Conservation (phyloP, 345 rosid species). For the Rhodamnia rubescens region DNA sequence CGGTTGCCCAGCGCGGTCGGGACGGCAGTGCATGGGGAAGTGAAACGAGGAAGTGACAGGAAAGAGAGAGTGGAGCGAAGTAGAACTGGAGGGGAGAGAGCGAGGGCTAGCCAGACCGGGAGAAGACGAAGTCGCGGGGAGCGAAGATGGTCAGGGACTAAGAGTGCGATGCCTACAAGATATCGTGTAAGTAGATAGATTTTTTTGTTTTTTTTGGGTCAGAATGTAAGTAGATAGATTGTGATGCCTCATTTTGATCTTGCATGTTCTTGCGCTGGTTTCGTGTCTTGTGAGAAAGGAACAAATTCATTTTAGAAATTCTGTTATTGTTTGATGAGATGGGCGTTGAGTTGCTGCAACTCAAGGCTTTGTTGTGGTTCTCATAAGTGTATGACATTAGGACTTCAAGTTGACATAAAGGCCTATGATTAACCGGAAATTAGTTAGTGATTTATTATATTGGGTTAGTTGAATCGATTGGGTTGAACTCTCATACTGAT, state of each 20-base stretch:
- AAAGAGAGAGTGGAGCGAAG: constrained; percentile 26
- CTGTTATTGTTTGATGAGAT: not conserved
- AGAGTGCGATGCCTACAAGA: not conserved
- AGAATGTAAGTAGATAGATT: no score
- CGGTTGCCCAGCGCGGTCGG: constrained; percentile 25
- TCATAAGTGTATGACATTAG: not conserved
- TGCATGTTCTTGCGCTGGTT: no score
- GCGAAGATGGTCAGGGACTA: constrained; percentile 36
- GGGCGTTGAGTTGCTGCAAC: not conserved
- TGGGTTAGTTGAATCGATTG: no score
- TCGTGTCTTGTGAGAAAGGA: no score
- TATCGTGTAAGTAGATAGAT: no score
- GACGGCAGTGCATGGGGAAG: constrained; percentile 19
- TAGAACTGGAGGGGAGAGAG: constrained; percentile 29
- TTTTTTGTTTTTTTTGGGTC: no score
- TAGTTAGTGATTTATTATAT: not conserved
- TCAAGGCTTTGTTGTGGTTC: not conserved
- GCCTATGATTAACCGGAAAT: not conserved
- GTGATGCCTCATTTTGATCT: no score
- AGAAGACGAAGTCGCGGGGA: constrained; percentile 33
- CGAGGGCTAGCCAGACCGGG: constrained; percentile 28
- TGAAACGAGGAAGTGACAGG: constrained; percentile 15
- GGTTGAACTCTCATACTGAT: no score
- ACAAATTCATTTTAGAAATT: not conserved
- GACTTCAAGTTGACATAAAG: not conserved